Evolutionary conservation across 495 filamentous ascomycete genomes (phyloP), one percentile per base, ranked within the genome.

Genomic region (Xylaria nigripes): DNA sequence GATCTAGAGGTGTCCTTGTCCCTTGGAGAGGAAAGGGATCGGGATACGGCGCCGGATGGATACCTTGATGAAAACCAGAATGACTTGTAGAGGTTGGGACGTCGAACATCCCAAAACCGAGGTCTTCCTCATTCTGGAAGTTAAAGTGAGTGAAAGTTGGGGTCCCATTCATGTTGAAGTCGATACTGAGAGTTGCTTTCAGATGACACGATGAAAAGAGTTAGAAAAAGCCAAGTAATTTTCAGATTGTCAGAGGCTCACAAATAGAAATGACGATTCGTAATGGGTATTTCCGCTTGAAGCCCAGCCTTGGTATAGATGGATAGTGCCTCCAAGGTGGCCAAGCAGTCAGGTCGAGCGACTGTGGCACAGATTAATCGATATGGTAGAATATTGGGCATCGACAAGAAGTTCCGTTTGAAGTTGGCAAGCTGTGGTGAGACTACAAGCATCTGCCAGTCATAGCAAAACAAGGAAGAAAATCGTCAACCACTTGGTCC

Each of bases 121-220:
- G 47, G 16, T 54, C 45, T 45, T 53, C 59, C 25, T 53, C 57
- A 29, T 58, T 49, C 18, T 51, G 55, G 46, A 59, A 42, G 50
- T 47, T 48, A 27, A 48, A 44, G 21, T 43, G 25, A 27, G 57
- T 57, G 51, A 46, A 61, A 8, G 41, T 40, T 29, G 57, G 48
- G 34, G 56, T 47, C 18, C 21, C 51, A 48, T 61, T 57, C 63
- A 67, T 64, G 8, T 23, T 45, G 46, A 13, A 45, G 45, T 41
- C 44, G 18, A 24, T 41, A 16, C 16, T 41, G 7, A 4, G 40
- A 4, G 40, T 32, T 54, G 45, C 27, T 36, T 55, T 43, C 23
- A 21, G 34, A 38, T 22, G 24, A 22, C 23, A 48, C 51, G 42
- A 22, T 48, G n/a, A 15, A 24, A 13, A 6, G 24, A 13, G 10